Evolutionary conservation across 176 grass and related monocot genomes (phyloP), one percentile per base, ranked within the genome.

Genomic region (Cymbopogon citratus): DNA sequence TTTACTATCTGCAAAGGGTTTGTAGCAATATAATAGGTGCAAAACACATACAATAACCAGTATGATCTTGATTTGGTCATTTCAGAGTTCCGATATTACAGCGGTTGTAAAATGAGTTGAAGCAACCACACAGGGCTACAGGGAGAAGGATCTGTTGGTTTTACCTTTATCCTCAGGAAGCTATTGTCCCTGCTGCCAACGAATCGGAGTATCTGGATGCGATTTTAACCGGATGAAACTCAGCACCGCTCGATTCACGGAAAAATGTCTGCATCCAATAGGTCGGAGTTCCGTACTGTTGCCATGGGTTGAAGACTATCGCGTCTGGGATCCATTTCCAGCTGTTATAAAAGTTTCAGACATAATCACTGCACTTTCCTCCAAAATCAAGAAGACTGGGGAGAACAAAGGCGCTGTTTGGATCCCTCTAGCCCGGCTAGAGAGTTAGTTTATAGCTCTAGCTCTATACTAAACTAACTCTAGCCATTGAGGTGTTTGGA

Each of bases 311-410:
- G 75, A 88, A 97, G 31, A 97, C 94, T 19, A 94, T 91, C 12
- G 94, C 89, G n/a, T 94, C 94, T 60, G 94, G 94, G 71, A 85
- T 97, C 94, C 91, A 94, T 60, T 89, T 97, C 94, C 91, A 94
- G 73, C 94, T 97, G 83, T 49, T 76, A 56, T 1, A 33, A 8
- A 54, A 71, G 33, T 34, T 84, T 40, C 39, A 59, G 39, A 57
- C 3, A 69, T 27, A 41, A 80, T 76, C 49, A 63, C 9, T 54
- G 2, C 19, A 6, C 45, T 28, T 56, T 14, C 41, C 34, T 43
- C 11, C 12, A 64, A 45, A 43, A 16, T 62, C 1, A 87, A 74
- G n/a, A 72, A 74, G 13, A 5, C 19, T 9, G 12, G 16, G 69
- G 56, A 11, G 8, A n/a, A 48, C 15, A 40, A 61, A 51, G n/a